These are phyloP conservation scores for Chlorella sp. DNA, from an alignment of 139 green algal genomes.

Conservation along the genomic window DNA sequence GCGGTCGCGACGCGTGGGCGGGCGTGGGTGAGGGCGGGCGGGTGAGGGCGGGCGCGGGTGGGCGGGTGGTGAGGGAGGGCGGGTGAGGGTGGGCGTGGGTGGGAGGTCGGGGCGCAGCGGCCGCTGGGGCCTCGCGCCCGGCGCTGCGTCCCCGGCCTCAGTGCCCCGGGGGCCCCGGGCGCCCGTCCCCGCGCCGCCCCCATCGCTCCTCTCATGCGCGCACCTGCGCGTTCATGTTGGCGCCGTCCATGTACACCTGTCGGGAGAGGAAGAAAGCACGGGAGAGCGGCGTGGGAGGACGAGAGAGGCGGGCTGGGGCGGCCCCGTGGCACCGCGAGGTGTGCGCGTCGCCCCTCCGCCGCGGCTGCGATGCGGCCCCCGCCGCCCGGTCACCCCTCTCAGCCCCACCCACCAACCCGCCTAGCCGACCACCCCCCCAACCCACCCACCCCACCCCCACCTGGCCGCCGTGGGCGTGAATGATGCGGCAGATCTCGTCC, in stretches of 20 bases:
- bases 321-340: background rate
- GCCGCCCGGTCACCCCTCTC: background rate
- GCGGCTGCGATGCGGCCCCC: background rate
- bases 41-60: no score
- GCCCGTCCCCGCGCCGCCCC: no score
- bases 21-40: background rate
- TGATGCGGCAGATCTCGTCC: constrained; percentile 94
- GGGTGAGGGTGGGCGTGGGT: background rate
- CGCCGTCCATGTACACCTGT: constrained; percentile 99
- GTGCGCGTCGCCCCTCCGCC: background rate
- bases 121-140: no score
- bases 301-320: background rate
- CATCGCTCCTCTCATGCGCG: no score
- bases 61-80: no score
- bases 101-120: constrained; percentile 40
- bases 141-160: no score
- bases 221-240: constrained; percentile 99
- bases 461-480: constrained; percentile 91
- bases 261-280: no score
- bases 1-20: background rate
- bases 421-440: background rate
- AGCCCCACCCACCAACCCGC: background rate
- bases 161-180: no score
- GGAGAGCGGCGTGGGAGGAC: background rate
- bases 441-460: background rate